These are phyloP conservation scores for Phragmites australis DNA, from an alignment of 176 grass and related monocot species.

Conservation along the genomic window DNA sequence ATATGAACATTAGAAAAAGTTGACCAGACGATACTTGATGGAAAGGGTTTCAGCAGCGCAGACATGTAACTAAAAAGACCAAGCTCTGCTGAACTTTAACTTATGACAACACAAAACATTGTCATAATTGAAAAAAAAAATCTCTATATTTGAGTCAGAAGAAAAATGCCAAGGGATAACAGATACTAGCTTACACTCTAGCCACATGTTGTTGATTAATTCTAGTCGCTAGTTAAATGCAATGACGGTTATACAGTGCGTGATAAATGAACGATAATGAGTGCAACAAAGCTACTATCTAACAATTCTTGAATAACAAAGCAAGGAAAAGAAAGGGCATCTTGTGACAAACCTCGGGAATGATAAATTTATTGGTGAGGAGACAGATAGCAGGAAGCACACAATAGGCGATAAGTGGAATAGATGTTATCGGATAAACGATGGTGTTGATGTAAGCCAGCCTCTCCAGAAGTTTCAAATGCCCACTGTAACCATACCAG, in stretches of 20 bases:
- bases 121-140: neutral
- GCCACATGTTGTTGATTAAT: neutral
- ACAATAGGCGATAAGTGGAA: slow-evolving; percentile 95
- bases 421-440: slow-evolving; percentile 93
- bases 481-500: slow-evolving; percentile 84
- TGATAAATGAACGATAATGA: neutral
- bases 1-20: slow-evolving; percentile 26
- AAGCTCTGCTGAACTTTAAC: neutral
- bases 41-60: neutral
- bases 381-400: slow-evolving; percentile 97
- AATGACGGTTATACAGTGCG: neutral
- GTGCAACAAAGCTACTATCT: neutral
- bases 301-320: neutral
- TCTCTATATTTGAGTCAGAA: neutral
- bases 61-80: slow-evolving; percentile 1
- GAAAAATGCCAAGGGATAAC: neutral
- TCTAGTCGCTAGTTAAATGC: neutral
- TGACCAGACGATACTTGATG: neutral
- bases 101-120: neutral
- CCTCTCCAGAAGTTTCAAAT: slow-evolving; percentile 90
- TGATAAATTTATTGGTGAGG: slow-evolving; percentile 98
- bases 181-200: neutral
- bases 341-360: slow-evolving; percentile 73
- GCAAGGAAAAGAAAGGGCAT: neutral
- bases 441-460: slow-evolving; percentile 98